Conservation (phyloP, 306 rosid genomes). For the Glycyrrhiza uralensis region DNA sequence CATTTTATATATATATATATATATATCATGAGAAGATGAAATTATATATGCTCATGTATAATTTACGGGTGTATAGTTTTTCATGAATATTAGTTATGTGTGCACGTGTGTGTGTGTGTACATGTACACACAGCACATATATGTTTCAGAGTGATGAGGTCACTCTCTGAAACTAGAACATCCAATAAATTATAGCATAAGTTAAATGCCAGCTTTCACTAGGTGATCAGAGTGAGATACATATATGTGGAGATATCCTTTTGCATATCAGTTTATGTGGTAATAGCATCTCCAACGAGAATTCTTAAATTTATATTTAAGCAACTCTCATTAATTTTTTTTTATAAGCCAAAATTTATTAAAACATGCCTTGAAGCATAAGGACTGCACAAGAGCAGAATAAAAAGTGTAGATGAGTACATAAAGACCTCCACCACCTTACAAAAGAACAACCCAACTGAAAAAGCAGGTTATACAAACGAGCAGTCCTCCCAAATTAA, state of each 20-base stretch:
- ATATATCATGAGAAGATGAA: too few relatives aligned
- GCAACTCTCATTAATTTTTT: too few relatives aligned
- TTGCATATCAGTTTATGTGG: background rate
- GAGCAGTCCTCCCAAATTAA: too few relatives aligned
- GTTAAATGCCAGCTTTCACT: constrained; percentile 18
- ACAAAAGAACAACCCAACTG: too few relatives aligned
- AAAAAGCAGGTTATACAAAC: too few relatives aligned
- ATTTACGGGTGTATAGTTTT: background rate
- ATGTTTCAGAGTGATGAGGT: constrained; percentile 26
- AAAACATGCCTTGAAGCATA: too few relatives aligned
- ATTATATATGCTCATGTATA: background rate
- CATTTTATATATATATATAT: background rate
- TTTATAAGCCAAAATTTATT: too few relatives aligned
- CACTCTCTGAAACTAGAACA: constrained; percentile 14
- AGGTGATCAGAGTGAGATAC: background rate
- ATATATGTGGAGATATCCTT: background rate
- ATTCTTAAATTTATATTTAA: too few relatives aligned
- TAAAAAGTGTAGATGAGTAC: too few relatives aligned
- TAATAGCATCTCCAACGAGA: too few relatives aligned
- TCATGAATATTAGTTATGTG: constrained; percentile 16
- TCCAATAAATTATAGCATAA: background rate
- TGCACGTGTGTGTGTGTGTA: background rate
- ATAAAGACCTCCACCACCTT: too few relatives aligned
- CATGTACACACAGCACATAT: background rate
- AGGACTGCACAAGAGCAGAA: too few relatives aligned